phyloP scores from a whole-genome alignment of 805 yeast species.

The Wickerhamomyces queroliae region DNA sequence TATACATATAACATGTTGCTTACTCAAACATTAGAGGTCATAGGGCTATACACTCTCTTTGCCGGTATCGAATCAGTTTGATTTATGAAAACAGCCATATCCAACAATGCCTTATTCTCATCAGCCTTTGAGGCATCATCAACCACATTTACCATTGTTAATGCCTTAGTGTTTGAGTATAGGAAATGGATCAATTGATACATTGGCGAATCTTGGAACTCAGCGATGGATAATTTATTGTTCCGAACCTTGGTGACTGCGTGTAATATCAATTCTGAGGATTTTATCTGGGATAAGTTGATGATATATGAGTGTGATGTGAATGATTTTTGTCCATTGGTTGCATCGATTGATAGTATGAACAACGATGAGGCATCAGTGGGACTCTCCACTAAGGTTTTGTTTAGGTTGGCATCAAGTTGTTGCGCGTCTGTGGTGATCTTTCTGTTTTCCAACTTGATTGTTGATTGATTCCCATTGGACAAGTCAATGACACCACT shows the following conservation, averaged over 20 bases:
- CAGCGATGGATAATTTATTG: constrained; percentile 8
- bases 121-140: constrained; percentile 9
- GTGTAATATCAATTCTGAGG: background rate
- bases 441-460: constrained; percentile 12
- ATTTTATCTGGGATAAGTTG: background rate
- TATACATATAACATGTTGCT: background rate
- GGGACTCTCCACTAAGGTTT: background rate
- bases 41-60: constrained; percentile 12
- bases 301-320: constrained; percentile 8
- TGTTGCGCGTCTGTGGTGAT: constrained; percentile 2
- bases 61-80: constrained; percentile 9
- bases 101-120: constrained; percentile 13
- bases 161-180: constrained; percentile 29
- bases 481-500: constrained; percentile 10
- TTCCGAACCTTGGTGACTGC: constrained; percentile 7
- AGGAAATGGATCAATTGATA: constrained; percentile 17
- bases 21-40: background rate
- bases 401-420: background rate
- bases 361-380: constrained; percentile 1
- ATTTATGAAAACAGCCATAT: constrained; percentile 7
- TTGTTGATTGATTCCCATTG: background rate
- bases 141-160: constrained; percentile 27
- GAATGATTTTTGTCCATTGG: constrained; percentile 6
- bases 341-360: constrained; percentile 6
- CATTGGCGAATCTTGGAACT: constrained; percentile 12